Base-by-base conservation (phyloP, 2,329 filamentous ascomycete genomes). In the Tolypocladium album region DNA sequence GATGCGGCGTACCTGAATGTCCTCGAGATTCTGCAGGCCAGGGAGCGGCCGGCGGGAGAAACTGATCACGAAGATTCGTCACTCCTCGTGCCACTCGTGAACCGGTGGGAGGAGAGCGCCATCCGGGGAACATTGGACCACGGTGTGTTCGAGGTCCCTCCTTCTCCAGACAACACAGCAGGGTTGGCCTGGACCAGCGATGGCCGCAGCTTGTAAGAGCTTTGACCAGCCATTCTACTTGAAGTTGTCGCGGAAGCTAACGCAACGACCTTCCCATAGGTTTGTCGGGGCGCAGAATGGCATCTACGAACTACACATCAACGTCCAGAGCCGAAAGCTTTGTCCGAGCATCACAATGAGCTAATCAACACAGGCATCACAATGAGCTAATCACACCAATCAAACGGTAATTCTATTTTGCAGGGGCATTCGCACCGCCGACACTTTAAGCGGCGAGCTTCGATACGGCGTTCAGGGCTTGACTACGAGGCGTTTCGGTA, bases 231-330 rank as follows among this genome's bases (percentile, higher is more conserved):
- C 55, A 53, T 12, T 45, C 24, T 34, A 4, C 58, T 3, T 22
- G 9, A 12, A 12, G 12, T 11, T 9, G n/a, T 36, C n/a, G 31
- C 31, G 9, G 13, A 36, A 36, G 50, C 50, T 36, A 53, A 53
- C 31, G 3, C 31, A 12, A 11, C 20, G 7, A 13, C 2, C 22
- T 47, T 22, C 17, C 11, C 31, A 22, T 36, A 88, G 85, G 59
- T 87, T 82, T 66, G 76, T 87, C 47, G 85, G 82, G 24, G 82
- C 84, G 40, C 86, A 90, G 68, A 85, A 89, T 65, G 89, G 89
- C 60, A 87, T 92, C 59, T 90, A 90, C 67, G 88, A 92, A 73
- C 84, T 90, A 66, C 81, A 80, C 40, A 79, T 92, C 64, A 86
- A 90, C 68, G 66, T 86, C 22, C 78, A 82, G 56, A 79, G 76